Conservation (phyloP, 148 eudicot species). For the Drosera capensis region DNA sequence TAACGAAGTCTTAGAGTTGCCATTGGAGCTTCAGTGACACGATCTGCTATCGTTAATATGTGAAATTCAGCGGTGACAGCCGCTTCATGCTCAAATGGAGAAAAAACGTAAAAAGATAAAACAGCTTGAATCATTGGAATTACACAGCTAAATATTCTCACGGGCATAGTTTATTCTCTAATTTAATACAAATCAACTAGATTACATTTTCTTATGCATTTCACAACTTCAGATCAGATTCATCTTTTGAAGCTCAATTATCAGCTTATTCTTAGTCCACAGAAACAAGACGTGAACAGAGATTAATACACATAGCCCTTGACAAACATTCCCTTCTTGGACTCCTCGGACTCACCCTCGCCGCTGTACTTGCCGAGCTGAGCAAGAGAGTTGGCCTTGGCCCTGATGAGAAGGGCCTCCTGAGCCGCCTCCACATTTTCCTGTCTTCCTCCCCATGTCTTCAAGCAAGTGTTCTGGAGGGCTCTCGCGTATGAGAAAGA, state of each 20-base stretch:
- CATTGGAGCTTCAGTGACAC: no score
- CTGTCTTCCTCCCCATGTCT: slow-evolving; percentile 80
- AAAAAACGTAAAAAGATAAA: no score
- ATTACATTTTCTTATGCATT: background rate
- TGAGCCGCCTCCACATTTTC: slow-evolving; percentile 78
- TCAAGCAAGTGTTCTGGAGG: slow-evolving; percentile 85
- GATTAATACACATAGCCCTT: slow-evolving; percentile 70
- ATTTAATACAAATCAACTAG: background rate
- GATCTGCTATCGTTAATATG: no score
- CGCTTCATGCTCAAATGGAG: no score
- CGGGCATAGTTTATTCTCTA: background rate
- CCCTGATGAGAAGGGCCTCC: slow-evolving; percentile 46
- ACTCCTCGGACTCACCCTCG: slow-evolving; percentile 75
- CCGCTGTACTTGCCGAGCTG: slow-evolving; percentile 89
- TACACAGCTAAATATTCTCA: background rate
- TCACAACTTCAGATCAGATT: background rate
- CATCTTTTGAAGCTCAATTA: background rate
- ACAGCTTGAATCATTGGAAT: background rate
- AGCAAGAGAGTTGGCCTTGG: slow-evolving; percentile 82
- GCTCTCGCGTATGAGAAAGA: slow-evolving; percentile 93
- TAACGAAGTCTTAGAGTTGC: no score
- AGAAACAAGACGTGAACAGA: background rate
- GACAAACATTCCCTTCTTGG: slow-evolving; percentile 71
- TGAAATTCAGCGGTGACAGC: no score
- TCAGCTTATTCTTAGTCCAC: background rate